Evolutionary conservation across 352 stramenopile species (phyloP), one percentile per base, ranked within the genome.

Genomic region (Phytophthora crassamura): DNA sequence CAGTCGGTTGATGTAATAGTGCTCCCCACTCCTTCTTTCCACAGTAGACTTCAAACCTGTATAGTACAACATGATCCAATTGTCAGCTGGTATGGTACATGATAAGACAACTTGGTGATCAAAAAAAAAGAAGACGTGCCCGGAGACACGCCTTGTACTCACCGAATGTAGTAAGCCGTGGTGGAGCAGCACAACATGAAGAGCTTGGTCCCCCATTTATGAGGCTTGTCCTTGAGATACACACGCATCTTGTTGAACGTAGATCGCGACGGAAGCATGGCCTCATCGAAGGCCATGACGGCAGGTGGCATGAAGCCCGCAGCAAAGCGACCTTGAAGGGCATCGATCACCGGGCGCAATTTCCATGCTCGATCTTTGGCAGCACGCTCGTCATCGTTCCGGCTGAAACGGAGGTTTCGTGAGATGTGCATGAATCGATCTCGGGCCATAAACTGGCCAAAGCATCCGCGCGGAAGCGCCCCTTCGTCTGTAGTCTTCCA

Each of bases 351-450:
- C 7, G 39, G 28, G 5, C 40, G 7, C 16, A 59, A 28, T 11
- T 59, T 59, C 38, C 51, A 59, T 0, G 25, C 14, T 11, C 51
- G 15, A 32, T 59, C 38, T 1, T 7, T 15, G 1, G 20, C 4
- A 14, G 51, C 38, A 2, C 16, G 39, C 10, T 8, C 14, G 9
- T 59, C 25, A 12, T 14, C 15, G 18, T 61, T 61, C 2, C 7
- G 7, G 41, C 30, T 52, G 7, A 61, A 53, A 16, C 46, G 53
- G 16, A 53, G 20, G 7, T 38, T 61, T 4, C 41, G 14, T 3
- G 41, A 61, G 0, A 61, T 12, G 16, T 61, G 53, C 53, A 53
- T 61, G 53, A 52, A 51, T 1, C 33, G 16, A n/a, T 53, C 52
- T 2, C 52, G 38, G 11, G 6, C 48, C 51, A 59, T 42, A 10